phyloP scores from a whole-genome alignment of 192 early-diverging fungal genomes.

The Phycomyces nitens region DNA sequence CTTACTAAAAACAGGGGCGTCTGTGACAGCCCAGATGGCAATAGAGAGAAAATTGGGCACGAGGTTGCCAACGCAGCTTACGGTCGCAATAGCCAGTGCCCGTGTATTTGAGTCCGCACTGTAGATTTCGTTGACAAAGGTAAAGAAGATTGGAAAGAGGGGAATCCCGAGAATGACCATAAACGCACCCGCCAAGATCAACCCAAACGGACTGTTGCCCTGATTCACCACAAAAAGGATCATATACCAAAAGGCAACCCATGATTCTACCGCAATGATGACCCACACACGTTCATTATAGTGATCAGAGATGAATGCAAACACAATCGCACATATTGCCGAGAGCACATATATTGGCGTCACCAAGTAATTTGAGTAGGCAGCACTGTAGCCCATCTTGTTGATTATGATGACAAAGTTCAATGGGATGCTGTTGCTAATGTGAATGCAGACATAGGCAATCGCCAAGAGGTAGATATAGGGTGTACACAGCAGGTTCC shows the following conservation, averaged over 20 bases:
- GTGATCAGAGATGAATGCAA: not conserved
- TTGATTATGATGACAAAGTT: conserved; percentile 12
- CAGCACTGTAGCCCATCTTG: not conserved
- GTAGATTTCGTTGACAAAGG: conserved; percentile 8
- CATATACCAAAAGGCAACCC: conserved; percentile 14
- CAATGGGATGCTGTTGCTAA: conserved; percentile 5
- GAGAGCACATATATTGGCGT: conserved; percentile 3
- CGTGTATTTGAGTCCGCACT: conserved; percentile 4
- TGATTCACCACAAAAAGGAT: not conserved
- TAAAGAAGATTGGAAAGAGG: conserved; percentile 7
- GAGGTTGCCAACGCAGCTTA: conserved; percentile 5
- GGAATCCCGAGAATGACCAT: conserved; percentile 9
- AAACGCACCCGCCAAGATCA: not conserved
- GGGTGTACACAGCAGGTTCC: conserved; percentile 2
- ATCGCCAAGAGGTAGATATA: conserved; percentile 3
- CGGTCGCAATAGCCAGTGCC: conserved; percentile 5
- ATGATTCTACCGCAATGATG: not conserved
- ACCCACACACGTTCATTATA: conserved; percentile 1
- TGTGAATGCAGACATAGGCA: conserved; percentile 2
- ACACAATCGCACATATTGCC: not conserved
- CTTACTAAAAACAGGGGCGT: conserved; percentile 4
- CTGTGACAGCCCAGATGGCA: conserved; percentile 2
- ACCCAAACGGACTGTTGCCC: conserved; percentile 1
- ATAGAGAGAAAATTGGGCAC: conserved; percentile 7
- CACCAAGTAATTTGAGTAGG: not conserved